phyloP scores from a whole-genome alignment of 129 eudicot species.

The Escallonia herrerae region DNA sequence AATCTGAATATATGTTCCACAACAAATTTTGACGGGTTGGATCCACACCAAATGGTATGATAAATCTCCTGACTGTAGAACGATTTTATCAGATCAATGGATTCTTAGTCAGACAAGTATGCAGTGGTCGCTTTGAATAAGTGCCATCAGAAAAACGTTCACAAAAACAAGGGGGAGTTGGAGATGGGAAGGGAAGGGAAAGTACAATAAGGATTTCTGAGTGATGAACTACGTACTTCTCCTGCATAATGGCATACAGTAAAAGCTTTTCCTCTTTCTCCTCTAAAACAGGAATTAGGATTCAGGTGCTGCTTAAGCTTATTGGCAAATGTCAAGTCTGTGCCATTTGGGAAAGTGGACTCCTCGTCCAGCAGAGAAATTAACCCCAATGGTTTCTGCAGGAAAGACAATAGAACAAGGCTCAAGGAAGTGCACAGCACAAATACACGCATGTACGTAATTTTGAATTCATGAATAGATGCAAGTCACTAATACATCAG shows the following conservation, averaged over 20 bases:
- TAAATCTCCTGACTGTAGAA: not conserved
- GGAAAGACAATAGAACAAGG: conserved; percentile 14
- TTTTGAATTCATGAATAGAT: too few relatives aligned
- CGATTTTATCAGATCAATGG: not conserved
- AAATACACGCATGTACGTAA: not conserved
- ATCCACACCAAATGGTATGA: not conserved
- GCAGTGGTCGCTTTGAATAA: not conserved
- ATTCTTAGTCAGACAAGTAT: not conserved
- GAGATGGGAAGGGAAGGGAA: not conserved
- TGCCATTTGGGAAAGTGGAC: conserved; percentile 91
- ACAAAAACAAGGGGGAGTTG: not conserved
- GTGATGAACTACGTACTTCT: conserved; percentile 47
- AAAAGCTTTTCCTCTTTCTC: conserved; percentile 85
- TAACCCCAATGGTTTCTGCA: conserved; percentile 94
- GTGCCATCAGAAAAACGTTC: not conserved
- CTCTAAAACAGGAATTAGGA: conserved; percentile 67
- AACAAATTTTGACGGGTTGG: not conserved
- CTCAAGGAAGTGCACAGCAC: not conserved
- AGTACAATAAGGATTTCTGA: not conserved
- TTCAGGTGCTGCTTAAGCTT: conserved; percentile 82
- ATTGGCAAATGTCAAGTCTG: conserved; percentile 77
- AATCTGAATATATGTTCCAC: too few relatives aligned
- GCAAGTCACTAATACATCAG: not conserved
- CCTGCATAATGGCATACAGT: conserved; percentile 93
- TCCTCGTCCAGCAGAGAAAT: conserved; percentile 87